Conservation (phyloP, 2,329 filamentous ascomycete species). For the Pseudocercospora cruenta region DNA sequence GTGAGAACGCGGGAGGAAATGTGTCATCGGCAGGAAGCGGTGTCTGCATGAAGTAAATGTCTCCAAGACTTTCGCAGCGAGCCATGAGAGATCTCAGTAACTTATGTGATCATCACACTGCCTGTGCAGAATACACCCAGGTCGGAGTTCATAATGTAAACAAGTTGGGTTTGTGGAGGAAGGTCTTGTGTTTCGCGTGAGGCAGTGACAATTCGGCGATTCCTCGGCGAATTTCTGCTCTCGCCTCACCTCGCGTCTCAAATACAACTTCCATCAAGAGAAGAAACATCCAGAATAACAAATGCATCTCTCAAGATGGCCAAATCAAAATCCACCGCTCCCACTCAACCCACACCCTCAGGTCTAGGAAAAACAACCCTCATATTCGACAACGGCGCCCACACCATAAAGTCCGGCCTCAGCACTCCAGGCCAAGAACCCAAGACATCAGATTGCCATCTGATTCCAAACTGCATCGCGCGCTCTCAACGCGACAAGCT, state of each 20-base stretch:
- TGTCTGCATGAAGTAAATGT: too few relatives aligned
- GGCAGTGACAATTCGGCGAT: background rate
- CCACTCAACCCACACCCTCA: conserved; percentile 10
- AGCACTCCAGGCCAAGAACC: conserved; percentile 39
- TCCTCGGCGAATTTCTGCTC: background rate
- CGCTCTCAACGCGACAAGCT: conserved; percentile 75
- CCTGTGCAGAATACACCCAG: too few relatives aligned
- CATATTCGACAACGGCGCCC: conserved; percentile 90
- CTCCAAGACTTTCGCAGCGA: too few relatives aligned
- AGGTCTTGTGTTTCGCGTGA: background rate
- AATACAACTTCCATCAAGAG: background rate
- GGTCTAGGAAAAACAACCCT: conserved; percentile 59
- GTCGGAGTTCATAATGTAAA: background rate
- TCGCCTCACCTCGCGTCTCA: background rate
- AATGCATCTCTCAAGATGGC: conserved; percentile 6
- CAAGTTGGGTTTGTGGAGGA: background rate
- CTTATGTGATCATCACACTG: too few relatives aligned
- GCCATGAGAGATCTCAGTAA: too few relatives aligned
- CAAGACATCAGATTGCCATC: conserved; percentile 59
- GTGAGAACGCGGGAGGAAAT: too few relatives aligned
- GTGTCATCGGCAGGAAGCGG: too few relatives aligned
- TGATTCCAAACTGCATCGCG: conserved; percentile 87
- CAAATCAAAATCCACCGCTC: conserved; percentile 8
- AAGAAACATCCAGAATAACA: background rate
- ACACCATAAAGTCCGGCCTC: conserved; percentile 88